Conservation (phyloP, 139 green algal genomes). For the Mesotaenium endlicherianum region DNA sequence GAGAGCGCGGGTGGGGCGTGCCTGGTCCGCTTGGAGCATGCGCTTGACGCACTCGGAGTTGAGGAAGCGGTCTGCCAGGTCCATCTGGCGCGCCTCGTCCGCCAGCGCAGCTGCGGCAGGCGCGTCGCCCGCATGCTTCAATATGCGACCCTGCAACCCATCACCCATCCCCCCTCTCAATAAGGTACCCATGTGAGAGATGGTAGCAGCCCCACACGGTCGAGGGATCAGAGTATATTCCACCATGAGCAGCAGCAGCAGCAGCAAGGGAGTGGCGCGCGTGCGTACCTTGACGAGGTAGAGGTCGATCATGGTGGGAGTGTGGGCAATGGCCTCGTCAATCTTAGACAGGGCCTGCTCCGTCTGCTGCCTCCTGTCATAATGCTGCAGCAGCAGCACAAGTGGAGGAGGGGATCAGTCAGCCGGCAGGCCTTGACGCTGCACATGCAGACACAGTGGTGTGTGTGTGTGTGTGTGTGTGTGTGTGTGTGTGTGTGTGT, state of each 20-base stretch:
- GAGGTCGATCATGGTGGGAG: constrained; percentile 75
- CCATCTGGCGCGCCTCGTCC: constrained; percentile 69
- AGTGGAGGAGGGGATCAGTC: too few relatives aligned
- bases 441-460: too few relatives aligned
- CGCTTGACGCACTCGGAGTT: constrained; percentile 83
- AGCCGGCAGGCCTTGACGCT: too few relatives aligned
- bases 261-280: too few relatives aligned
- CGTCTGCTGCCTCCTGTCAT: not conserved
- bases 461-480: too few relatives aligned
- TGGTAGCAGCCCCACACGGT: too few relatives aligned
- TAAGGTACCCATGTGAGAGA: too few relatives aligned
- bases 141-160: constrained; percentile 62
- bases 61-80: constrained; percentile 90
- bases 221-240: too few relatives aligned
- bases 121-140: constrained; percentile 75
- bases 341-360: constrained; percentile 68
- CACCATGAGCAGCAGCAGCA: too few relatives aligned
- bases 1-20: too few relatives aligned
- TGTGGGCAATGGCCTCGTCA: constrained; percentile 68
- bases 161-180: too few relatives aligned
- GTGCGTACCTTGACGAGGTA: constrained; percentile 58
- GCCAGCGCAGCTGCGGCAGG: constrained; percentile 63
- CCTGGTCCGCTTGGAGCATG: constrained; percentile 53
- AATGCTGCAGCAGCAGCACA: constrained; percentile 52
- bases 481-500: too few relatives aligned